Evolutionary conservation across 352 stramenopile species (phyloP).

Genomic region (Phytopythium kandeliae): DNA sequence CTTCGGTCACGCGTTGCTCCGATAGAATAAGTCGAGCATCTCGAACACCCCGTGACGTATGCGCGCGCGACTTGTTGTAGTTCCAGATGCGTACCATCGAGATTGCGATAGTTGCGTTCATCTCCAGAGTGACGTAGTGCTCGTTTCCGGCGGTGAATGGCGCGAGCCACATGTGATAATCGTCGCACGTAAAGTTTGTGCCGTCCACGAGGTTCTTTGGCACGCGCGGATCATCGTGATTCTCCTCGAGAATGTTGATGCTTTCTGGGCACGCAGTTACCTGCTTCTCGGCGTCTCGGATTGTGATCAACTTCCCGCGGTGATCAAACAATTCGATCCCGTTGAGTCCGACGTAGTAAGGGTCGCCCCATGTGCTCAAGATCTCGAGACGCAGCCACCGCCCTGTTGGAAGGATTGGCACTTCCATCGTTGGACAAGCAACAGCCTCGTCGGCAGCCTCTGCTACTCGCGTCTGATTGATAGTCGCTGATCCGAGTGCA

Average conservation of each 20-base stretch:
- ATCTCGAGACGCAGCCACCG: conserved; percentile 69
- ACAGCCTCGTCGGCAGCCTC: background rate
- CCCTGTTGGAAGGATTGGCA: conserved; percentile 64
- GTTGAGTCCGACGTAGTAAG: conserved; percentile 87
- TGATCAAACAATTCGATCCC: conserved; percentile 88
- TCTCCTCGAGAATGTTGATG: conserved; percentile 89
- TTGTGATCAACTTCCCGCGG: conserved; percentile 40
- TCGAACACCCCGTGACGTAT: conserved; percentile 67
- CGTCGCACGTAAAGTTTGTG: conserved; percentile 85
- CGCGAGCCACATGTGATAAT: conserved; percentile 90
- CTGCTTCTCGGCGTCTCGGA: conserved; percentile 42
- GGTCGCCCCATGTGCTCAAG: conserved; percentile 85
- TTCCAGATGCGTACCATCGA: conserved; percentile 91
- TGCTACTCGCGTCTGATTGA: background rate
- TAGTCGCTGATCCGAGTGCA: background rate
- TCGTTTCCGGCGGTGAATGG: conserved; percentile 53
- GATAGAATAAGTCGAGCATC: conserved; percentile 47
- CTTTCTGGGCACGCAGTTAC: conserved; percentile 62
- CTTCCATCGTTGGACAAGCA: conserved; percentile 6
- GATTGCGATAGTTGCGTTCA: conserved; percentile 32
- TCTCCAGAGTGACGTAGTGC: conserved; percentile 54
- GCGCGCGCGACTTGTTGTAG: conserved; percentile 89
- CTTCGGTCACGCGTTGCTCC: background rate
- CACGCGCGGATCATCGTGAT: conserved; percentile 68
- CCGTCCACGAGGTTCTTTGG: conserved; percentile 78